Evolutionary conservation across 148 eudicot genomes (phyloP).

Genomic region (Cornus kousa): DNA sequence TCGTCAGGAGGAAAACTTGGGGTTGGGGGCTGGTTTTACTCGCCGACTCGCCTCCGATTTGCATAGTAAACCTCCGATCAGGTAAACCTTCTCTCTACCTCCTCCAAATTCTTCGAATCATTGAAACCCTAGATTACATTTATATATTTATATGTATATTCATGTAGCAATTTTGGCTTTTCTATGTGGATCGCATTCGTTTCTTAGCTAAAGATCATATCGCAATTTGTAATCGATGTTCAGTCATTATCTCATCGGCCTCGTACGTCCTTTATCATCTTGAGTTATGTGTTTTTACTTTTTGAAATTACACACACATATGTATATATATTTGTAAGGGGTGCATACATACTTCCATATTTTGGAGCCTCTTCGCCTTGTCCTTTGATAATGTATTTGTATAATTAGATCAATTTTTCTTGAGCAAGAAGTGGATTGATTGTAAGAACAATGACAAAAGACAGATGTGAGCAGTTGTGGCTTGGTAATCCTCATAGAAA

Average conservation of each 20-base stretch:
- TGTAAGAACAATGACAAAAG: too few species aligned
- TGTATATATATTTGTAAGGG: too few species aligned
- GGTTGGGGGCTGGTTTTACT: background rate
- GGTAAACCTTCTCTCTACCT: background rate
- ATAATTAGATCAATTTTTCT: too few species aligned
- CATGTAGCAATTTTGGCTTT: background rate
- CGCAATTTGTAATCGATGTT: background rate
- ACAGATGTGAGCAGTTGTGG: too few species aligned
- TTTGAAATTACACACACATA: too few species aligned
- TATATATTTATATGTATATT: too few species aligned
- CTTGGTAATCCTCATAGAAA: too few species aligned
- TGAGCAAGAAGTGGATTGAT: too few species aligned
- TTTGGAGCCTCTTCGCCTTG: background rate
- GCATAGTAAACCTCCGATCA: background rate
- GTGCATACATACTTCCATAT: too few species aligned
- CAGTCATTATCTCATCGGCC: background rate
- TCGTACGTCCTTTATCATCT: background rate
- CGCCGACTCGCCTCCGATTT: background rate
- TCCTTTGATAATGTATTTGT: too few species aligned
- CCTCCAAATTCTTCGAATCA: background rate
- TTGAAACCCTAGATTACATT: background rate
- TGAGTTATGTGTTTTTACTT: too few species aligned
- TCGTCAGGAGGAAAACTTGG: background rate
- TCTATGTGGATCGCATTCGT: background rate
- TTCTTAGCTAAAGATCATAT: background rate